These are phyloP conservation scores for Solanum hybrid DNA, from an alignment of 305 asterid species.

Conservation along the genomic window DNA sequence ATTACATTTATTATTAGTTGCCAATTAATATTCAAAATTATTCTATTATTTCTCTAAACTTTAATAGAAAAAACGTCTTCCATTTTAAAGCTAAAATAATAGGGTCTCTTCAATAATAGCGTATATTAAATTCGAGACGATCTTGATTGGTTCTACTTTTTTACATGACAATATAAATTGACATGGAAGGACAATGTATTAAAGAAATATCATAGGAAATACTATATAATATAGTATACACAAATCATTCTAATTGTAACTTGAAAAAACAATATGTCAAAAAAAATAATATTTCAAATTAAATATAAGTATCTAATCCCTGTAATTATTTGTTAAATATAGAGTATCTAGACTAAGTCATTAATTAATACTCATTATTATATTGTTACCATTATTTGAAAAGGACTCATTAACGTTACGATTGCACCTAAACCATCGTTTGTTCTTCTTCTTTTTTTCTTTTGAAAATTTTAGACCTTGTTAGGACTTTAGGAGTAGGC, in stretches of 20 bases:
- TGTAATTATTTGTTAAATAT: not conserved
- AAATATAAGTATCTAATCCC: not conserved
- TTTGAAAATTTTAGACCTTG: not conserved
- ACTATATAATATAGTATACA: too few species aligned
- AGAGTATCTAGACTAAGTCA: not conserved
- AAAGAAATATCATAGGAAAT: not conserved
- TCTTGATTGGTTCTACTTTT: not conserved
- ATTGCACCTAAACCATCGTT: not conserved
- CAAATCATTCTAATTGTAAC: not conserved
- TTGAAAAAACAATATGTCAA: not conserved
- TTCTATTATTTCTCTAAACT: too few species aligned
- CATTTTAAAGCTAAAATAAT: not conserved
- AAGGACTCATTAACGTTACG: not conserved
- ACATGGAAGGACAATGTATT: not conserved
- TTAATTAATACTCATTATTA: not conserved
- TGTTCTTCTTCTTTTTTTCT: not conserved
- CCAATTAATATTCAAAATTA: not conserved
- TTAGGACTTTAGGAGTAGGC: not conserved
- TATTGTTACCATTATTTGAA: not conserved
- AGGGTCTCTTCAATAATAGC: not conserved
- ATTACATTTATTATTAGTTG: not conserved
- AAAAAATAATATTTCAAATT: not conserved
- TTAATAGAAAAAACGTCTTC: not conserved
- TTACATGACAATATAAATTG: not conserved
- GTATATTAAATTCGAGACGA: not conserved